phyloP scores from a whole-genome alignment of 2,329 filamentous ascomycete genomes.

The Coleophoma crateriformis region DNA sequence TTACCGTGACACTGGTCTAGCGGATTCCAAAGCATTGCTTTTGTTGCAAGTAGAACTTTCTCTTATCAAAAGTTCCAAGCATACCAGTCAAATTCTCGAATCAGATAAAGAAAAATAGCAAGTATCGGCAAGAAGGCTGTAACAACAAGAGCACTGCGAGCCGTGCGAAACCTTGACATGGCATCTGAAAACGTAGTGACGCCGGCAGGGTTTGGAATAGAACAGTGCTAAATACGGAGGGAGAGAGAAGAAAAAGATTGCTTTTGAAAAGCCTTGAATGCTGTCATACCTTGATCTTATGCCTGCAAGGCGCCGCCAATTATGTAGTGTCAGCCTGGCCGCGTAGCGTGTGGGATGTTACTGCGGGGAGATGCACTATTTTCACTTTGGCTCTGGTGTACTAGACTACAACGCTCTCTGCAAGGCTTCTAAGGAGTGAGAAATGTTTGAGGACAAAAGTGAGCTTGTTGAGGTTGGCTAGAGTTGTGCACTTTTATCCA shows the following conservation, averaged over 20 bases:
- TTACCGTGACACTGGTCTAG: too few species aligned
- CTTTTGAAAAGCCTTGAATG: not conserved
- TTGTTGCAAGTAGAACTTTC: too few species aligned
- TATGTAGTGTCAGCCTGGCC: not conserved
- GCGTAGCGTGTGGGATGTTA: not conserved
- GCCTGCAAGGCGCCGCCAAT: not conserved
- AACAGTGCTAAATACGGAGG: not conserved
- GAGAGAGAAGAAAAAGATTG: too few species aligned
- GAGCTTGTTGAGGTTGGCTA: not conserved
- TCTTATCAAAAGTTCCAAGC: too few species aligned
- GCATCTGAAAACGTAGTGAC: too few species aligned
- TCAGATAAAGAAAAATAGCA: too few species aligned
- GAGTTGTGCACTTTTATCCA: not conserved
- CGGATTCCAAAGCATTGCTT: too few species aligned
- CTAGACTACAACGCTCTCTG: too few species aligned
- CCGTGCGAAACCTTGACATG: conserved; percentile 7
- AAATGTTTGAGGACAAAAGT: not conserved
- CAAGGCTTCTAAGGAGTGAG: not conserved
- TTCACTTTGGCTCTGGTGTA: not conserved
- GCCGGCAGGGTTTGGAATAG: not conserved
- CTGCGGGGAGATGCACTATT: not conserved
- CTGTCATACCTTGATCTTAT: not conserved
- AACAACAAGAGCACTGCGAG: too few species aligned
- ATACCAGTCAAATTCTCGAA: too few species aligned
- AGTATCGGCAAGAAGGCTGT: too few species aligned